Evolutionary conservation across 2,329 filamentous ascomycete genomes (phyloP).

Genomic region (Talaromyces piceae): DNA sequence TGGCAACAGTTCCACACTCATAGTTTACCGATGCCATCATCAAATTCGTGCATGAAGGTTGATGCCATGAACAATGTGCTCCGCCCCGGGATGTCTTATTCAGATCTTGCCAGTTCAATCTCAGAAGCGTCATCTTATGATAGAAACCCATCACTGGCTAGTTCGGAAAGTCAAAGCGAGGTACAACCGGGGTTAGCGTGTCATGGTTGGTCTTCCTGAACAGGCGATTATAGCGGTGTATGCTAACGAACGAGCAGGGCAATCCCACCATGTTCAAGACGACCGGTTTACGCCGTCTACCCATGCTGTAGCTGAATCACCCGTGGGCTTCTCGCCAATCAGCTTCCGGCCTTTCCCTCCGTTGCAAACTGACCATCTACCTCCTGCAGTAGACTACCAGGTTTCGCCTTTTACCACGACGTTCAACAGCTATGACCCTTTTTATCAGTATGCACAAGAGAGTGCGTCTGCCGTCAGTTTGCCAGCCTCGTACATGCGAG

Average conservation of each 20-base stretch:
- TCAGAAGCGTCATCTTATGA: constrained; percentile 5
- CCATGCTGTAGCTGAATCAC: constrained; percentile 18
- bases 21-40: constrained; percentile 22
- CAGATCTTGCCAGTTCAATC: constrained; percentile 4
- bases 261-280: constrained; percentile 22
- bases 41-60: constrained; percentile 20
- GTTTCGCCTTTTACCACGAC: constrained; percentile 11
- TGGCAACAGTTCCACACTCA: constrained; percentile 17
- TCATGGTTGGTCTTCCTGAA: constrained; percentile 5
- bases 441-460: constrained; percentile 23
- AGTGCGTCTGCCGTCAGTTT: constrained; percentile 30
- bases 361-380: constrained; percentile 26
- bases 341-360: constrained; percentile 22
- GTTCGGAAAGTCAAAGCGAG: constrained; percentile 6
- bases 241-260: constrained; percentile 15
- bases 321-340: constrained; percentile 20
- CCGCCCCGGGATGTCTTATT: constrained; percentile 4
- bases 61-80: constrained; percentile 11
- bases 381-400: constrained; percentile 29
- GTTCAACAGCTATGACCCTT: constrained; percentile 10
- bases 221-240: neutral
- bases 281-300: constrained; percentile 20
- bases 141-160: constrained; percentile 21
- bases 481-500: constrained; percentile 26
- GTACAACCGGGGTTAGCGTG: constrained; percentile 6